These are phyloP conservation scores for Raddia distichophylla DNA, from an alignment of 176 grass and related monocot genomes.

Conservation along the genomic window DNA sequence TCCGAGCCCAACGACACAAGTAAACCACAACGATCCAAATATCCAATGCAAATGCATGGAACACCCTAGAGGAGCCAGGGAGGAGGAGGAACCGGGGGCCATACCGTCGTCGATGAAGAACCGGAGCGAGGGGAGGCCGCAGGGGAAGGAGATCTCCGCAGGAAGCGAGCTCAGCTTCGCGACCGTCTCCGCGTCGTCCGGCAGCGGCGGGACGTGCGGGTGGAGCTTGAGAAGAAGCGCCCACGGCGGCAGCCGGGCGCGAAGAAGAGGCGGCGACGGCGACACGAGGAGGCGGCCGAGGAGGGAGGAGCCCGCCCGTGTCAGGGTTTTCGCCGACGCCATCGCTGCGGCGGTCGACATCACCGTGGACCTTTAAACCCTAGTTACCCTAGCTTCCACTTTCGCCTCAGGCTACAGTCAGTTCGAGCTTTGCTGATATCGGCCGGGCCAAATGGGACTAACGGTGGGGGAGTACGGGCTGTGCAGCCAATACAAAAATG, in stretches of 20 bases:
- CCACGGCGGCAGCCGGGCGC: constrained; percentile 35
- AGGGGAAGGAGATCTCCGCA: constrained; percentile 62
- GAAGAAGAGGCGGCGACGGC: constrained; percentile 25
- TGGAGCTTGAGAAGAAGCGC: constrained; percentile 46
- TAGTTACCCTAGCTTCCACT: constrained; percentile 53
- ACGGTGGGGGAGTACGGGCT: not conserved
- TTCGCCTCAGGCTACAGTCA: not conserved
- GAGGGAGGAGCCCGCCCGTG: constrained; percentile 66
- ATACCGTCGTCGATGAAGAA: constrained; percentile 84
- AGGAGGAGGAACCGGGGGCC: not conserved
- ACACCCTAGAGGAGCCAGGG: not conserved
- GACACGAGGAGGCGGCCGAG: constrained; percentile 59
- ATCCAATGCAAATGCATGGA: not conserved
- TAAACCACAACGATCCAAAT: not conserved
- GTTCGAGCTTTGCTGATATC: not conserved
- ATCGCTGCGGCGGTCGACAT: constrained; percentile 21
- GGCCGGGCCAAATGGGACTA: not conserved
- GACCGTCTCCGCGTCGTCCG: constrained; percentile 50
- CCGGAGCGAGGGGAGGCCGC: constrained; percentile 74
- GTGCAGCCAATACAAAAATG: not conserved
- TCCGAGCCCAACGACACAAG: not conserved
- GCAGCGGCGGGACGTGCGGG: constrained; percentile 5
- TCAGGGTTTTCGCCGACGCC: constrained; percentile 72
- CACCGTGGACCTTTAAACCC: constrained; percentile 32
- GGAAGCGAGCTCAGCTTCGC: constrained; percentile 49